phyloP scores from a whole-genome alignment of 176 grass and related monocot genomes.

The Echinochloa phyllopogon region DNA sequence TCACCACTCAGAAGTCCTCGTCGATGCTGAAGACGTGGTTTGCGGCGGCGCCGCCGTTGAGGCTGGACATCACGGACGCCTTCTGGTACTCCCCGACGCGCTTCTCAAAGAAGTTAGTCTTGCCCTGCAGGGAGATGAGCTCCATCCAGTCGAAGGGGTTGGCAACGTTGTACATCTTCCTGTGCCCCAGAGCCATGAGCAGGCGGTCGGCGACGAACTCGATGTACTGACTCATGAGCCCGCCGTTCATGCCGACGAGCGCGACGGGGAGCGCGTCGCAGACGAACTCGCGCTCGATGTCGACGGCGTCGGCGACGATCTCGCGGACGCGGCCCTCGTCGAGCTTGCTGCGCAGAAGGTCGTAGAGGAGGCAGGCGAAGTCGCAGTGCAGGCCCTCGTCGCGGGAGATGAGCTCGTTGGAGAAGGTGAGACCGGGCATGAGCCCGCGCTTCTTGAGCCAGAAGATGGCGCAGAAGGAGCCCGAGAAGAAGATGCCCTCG shows the following conservation, averaged over 20 bases:
- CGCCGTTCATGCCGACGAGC: constrained; percentile 80
- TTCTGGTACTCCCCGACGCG: constrained; percentile 89
- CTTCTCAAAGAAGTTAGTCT: constrained; percentile 94
- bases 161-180: constrained; percentile 64
- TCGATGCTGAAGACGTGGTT: constrained; percentile 81
- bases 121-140: constrained; percentile 84
- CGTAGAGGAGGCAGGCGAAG: constrained; percentile 92
- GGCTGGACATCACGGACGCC: constrained; percentile 71
- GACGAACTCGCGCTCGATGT: constrained; percentile 87
- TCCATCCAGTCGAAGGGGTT: constrained; percentile 95
- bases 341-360: constrained; percentile 61
- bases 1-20: constrained; percentile 64
- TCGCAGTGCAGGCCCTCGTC: constrained; percentile 98
- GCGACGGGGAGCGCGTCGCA: constrained; percentile 78
- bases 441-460: constrained; percentile 93
- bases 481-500: constrained; percentile 93
- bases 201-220: constrained; percentile 84
- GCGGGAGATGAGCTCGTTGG: constrained; percentile 94
- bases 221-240: constrained; percentile 77
- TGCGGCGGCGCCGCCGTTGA: constrained; percentile 45
- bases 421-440: constrained; percentile 91
- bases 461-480: constrained; percentile 91
- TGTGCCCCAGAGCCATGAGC: constrained; percentile 56
- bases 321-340: constrained; percentile 59
- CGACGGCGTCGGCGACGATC: constrained; percentile 75